Evolutionary conservation across 164 flowering plant genomes (phyloP).

Genomic region (Hamamelis virginiana): DNA sequence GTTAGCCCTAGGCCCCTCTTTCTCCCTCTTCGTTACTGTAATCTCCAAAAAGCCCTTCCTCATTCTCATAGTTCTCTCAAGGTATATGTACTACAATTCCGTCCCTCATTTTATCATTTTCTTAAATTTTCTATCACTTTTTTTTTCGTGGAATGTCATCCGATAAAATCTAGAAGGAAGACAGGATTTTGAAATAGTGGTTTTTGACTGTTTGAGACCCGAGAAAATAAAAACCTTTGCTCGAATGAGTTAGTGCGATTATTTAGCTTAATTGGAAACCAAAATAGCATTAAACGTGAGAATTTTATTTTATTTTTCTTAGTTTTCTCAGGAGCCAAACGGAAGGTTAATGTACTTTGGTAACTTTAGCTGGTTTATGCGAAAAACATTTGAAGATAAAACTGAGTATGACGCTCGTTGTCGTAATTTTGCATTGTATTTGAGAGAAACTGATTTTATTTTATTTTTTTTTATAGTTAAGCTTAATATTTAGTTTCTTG

Average conservation of each 20-base stretch:
- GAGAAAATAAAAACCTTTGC: neutral
- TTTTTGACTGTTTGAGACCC: neutral
- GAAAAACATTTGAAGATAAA: too few relatives aligned
- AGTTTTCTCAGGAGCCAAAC: neutral
- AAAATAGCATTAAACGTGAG: neutral
- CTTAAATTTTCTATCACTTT: neutral
- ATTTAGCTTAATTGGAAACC: neutral
- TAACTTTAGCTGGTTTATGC: neutral
- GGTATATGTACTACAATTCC: slow-evolving; percentile 37
- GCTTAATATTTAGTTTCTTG: too few relatives aligned
- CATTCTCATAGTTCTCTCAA: slow-evolving; percentile 84
- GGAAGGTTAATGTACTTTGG: neutral
- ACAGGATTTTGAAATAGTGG: too few relatives aligned
- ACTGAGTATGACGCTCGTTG: too few relatives aligned
- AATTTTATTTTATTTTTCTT: neutral
- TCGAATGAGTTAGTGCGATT: neutral
- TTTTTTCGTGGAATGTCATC: neutral
- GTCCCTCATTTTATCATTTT: neutral
- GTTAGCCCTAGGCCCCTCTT: slow-evolving; percentile 87
- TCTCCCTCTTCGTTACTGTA: slow-evolving; percentile 76
- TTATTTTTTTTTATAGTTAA: too few relatives aligned
- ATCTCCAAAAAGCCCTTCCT: slow-evolving; percentile 85
- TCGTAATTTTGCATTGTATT: too few relatives aligned
- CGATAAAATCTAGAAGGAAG: too few relatives aligned
- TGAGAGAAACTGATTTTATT: too few relatives aligned